Conservation (phyloP, 2,329 filamentous ascomycete species). For the Colletotrichum camelliae region DNA sequence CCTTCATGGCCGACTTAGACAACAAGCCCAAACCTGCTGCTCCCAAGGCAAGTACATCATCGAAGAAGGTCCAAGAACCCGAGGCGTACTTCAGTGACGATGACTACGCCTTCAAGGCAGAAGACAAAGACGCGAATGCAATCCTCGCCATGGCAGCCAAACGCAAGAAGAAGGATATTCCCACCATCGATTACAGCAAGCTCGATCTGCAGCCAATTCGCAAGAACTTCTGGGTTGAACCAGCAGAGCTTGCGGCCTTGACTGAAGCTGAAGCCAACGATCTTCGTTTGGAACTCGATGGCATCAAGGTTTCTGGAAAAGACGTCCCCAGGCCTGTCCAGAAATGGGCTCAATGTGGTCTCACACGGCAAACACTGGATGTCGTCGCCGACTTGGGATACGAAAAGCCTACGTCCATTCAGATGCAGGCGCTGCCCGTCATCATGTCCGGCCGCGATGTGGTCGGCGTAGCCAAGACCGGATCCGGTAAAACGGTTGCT, state of each 20-base stretch:
- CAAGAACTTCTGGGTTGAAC: slow-evolving; percentile 95
- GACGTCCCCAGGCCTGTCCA: slow-evolving; percentile 92
- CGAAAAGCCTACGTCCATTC: slow-evolving; percentile 89
- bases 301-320: slow-evolving; percentile 90
- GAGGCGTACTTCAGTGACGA: slow-evolving; percentile 91
- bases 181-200: slow-evolving; percentile 84
- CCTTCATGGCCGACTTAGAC: slow-evolving; percentile 84
- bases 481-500: slow-evolving; percentile 95
- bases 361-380: slow-evolving; percentile 85
- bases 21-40: slow-evolving; percentile 32
- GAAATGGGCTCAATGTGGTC: slow-evolving; percentile 95
- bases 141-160: slow-evolving; percentile 62
- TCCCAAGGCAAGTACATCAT: slow-evolving; percentile 32
- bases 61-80: slow-evolving; percentile 68
- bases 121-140: slow-evolving; percentile 52
- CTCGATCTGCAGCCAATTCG: slow-evolving; percentile 84
- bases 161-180: slow-evolving; percentile 96
- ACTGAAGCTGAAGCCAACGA: slow-evolving; percentile 84
- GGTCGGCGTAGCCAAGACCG: slow-evolving; percentile 95
- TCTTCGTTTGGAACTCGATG: slow-evolving; percentile 86
- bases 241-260: slow-evolving; percentile 81
- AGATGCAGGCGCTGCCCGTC: slow-evolving; percentile 91
- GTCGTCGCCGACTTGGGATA: slow-evolving; percentile 83
- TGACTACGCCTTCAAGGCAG: slow-evolving; percentile 64
- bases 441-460: slow-evolving; percentile 97